phyloP scores from a whole-genome alignment of 805 yeast species.

The Kodamaea neixiangensis region DNA sequence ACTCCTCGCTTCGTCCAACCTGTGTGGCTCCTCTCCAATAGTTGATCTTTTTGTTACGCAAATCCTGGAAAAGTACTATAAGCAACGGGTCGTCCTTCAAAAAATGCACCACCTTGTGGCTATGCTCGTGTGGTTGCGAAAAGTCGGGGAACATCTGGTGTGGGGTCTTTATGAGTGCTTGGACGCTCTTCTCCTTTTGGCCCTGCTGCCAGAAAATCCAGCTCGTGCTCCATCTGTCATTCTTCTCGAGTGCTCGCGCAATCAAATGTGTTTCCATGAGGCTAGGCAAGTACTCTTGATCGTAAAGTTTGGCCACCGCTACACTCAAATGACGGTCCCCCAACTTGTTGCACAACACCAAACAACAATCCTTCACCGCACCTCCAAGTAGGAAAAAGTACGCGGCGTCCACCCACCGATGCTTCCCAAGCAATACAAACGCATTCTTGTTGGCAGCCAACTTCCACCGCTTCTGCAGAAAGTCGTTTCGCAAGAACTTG shows the following conservation, averaged over 20 bases:
- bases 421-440: slow-evolving; percentile 84
- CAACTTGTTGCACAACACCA: slow-evolving; percentile 67
- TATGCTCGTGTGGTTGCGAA: not conserved
- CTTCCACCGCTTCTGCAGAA: slow-evolving; percentile 73
- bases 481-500: slow-evolving; percentile 75
- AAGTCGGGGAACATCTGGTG: slow-evolving; percentile 24
- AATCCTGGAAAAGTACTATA: slow-evolving; percentile 59
- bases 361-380: slow-evolving; percentile 73
- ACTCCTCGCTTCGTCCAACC: slow-evolving; percentile 51
- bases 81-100: slow-evolving; percentile 82
- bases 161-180: slow-evolving; percentile 64
- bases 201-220: slow-evolving; percentile 74
- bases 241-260: slow-evolving; percentile 57
- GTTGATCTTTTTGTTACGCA: slow-evolving; percentile 54
- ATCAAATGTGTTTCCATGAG: slow-evolving; percentile 30
- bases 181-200: slow-evolving; percentile 48
- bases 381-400: slow-evolving; percentile 82
- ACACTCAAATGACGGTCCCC: slow-evolving; percentile 74
- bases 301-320: slow-evolving; percentile 77
- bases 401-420: slow-evolving; percentile 84
- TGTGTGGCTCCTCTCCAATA: slow-evolving; percentile 53
- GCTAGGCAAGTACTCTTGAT: slow-evolving; percentile 7
- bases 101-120: slow-evolving; percentile 25
- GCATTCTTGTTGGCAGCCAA: slow-evolving; percentile 93
- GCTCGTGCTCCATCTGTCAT: slow-evolving; percentile 79